These are phyloP conservation scores for Irpex sp. DNA, from an alignment of 1,284 basidiomycete genomes.

Conservation along the genomic window DNA sequence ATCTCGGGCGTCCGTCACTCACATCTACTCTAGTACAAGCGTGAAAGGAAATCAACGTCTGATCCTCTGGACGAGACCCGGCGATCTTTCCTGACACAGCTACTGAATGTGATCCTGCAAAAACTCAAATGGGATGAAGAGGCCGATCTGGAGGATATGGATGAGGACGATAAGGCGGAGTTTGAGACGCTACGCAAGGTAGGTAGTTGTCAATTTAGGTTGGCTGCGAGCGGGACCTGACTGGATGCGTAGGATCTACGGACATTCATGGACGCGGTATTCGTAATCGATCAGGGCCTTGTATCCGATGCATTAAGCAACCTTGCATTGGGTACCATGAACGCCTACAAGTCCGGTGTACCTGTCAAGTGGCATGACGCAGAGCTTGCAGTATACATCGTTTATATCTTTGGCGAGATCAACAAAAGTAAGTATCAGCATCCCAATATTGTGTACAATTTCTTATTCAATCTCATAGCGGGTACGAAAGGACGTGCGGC, in stretches of 20 bases:
- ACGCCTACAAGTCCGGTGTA: slow-evolving; percentile 56
- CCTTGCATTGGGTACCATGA: slow-evolving; percentile 71
- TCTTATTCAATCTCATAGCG: slow-evolving; percentile 30
- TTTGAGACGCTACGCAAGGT: slow-evolving; percentile 89
- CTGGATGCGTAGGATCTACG: slow-evolving; percentile 61
- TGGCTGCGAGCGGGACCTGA: slow-evolving; percentile 1
- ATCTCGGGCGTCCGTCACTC: background rate
- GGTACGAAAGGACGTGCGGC: slow-evolving; percentile 71
- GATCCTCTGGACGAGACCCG: slow-evolving; percentile 69
- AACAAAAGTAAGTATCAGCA: slow-evolving; percentile 56
- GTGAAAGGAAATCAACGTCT: slow-evolving; percentile 60
- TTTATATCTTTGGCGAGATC: slow-evolving; percentile 93
- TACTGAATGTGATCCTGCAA: slow-evolving; percentile 76
- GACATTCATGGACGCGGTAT: slow-evolving; percentile 76
- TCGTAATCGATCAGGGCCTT: slow-evolving; percentile 76
- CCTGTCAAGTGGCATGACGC: slow-evolving; percentile 87
- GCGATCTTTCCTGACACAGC: slow-evolving; percentile 73
- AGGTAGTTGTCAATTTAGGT: slow-evolving; percentile 11
- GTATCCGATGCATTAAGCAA: slow-evolving; percentile 69
- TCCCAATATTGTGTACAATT: background rate
- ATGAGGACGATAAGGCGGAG: slow-evolving; percentile 83
- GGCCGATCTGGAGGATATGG: slow-evolving; percentile 75
- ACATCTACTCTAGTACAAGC: slow-evolving; percentile 60
- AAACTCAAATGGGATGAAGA: slow-evolving; percentile 94
- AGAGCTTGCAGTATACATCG: slow-evolving; percentile 87